Evolutionary conservation across 2,329 filamentous ascomycete genomes (phyloP), one percentile per base, ranked within the genome.

Genomic region (Colletotrichum filicis): DNA sequence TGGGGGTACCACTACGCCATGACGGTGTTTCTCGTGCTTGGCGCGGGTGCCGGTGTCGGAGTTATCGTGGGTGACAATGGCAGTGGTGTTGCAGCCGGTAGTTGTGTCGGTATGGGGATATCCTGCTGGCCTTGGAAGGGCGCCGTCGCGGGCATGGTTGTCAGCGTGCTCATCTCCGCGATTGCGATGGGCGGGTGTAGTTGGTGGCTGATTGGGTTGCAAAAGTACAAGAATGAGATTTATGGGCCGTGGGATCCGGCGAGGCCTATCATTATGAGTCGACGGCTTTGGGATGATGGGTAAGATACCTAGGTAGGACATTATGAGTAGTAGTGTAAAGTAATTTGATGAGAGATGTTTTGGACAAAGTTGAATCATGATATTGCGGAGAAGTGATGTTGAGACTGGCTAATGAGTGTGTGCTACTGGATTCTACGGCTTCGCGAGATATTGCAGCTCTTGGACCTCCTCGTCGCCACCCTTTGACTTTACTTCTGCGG

Each of bases 161-260:
- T 97, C 6, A 94, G 94, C 5, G 90, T 91, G n/a, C 79, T 96
- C 11, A 86, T 95, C 26, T 92, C 93, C 0, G 91, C 92, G 5
- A 81, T 98, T 66, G 92, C 92, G 2, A 97, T 98, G 91, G 97
- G 96, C 1, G 93, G 95, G 14, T 98, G 95, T 81, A 97, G 95
- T 80, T 98, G 95, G 96, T 98, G 97, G 95, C 85, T 99, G 75
- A 98, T 99, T 79, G 94, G 95, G 9, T 83, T 99, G 82, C 97
- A 99, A 84, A 96, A 97, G 85, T 99, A 98, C 84, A 99, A 99
- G 87, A 98, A 98, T 81, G 97, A 98, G 84, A 98, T 99, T 76
- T 94, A 95, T 79, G 97, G 97, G 56, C 97, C 97, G 1, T 99
- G 97, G 97, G 97, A 99, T 84, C 95, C 96, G 24, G 97, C 97